Base-by-base conservation (phyloP, 352 stramenopile genomes). In the Phytopythium delawarense region DNA sequence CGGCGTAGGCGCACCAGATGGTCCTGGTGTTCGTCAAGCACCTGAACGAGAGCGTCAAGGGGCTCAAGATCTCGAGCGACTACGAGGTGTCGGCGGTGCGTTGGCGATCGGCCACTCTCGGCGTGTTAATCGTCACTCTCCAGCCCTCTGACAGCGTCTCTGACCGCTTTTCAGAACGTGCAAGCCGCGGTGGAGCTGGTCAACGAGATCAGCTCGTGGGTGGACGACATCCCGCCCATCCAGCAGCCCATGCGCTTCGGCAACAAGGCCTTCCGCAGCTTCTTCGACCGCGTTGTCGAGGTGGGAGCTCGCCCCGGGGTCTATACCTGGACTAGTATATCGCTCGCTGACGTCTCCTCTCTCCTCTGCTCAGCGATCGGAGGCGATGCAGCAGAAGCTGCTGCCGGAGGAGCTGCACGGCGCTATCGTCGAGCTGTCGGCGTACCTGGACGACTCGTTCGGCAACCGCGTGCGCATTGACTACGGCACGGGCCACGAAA, bases 401-500 rank as follows among this genome's bases (percentile, higher is more conserved):
- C 64, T 93, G 2, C 79, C 78, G n/a, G 60, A 78, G 34, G 73
- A 80, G 6, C 32, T 84, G 9, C 81, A 87, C 65, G 73, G 63
- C 4, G 79, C 89, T 21, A 88, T 96, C 50, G 65, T 93, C 30
- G 97, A 99, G 81, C 71, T 99, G 20, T 78, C 81, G 23, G 81
- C 89, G 20, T 99, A 99, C 76, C 76, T 99, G 28, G 84, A 95
- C 67, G 91, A 97, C 69, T 94, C 88, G 1, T 99, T 99, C 76
- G 98, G 97, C 32, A 98, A 99, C 85, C 83, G 87, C 39, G 91
- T 94, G 53, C 84, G 97, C 50, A 97, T 99, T 56, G 98, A 99
- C 81, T 99, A 99, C 78, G 97, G 97, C 50, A 99, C 97, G 13
- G 98, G 97, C 39, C 98, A 99, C 71, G 98, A 99, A 75, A 98